A percentile compares a stretch with the other conserved stretches of the same genome.
phyloP scores from a whole-genome alignment of 768 basidiomycete genomes.

The Lentinula detonsa region DNA sequence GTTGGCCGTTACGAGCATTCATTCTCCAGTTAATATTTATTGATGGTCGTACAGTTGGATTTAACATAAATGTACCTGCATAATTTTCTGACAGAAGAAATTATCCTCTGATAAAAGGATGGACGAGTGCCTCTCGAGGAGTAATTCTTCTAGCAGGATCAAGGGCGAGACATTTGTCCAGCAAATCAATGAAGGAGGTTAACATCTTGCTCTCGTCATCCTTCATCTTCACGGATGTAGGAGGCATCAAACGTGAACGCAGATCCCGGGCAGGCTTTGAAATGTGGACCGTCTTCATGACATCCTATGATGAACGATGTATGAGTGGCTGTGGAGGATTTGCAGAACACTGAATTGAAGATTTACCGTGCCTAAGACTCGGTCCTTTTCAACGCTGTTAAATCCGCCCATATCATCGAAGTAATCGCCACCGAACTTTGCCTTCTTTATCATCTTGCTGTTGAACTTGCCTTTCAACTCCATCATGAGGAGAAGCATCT shows the following conservation, averaged over 20 bases:
- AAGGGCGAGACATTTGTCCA: slow-evolving; percentile 86
- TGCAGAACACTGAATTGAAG: slow-evolving; percentile 2
- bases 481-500: slow-evolving; percentile 98
- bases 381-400: slow-evolving; percentile 75
- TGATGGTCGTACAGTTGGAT: no score
- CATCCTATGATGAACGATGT: slow-evolving; percentile 47
- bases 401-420: slow-evolving; percentile 94
- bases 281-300: slow-evolving; percentile 74
- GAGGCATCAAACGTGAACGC: slow-evolving; percentile 75
- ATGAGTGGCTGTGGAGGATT: slow-evolving; percentile 14
- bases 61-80: no score
- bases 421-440: slow-evolving; percentile 85
- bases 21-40: no score
- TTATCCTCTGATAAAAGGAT: slow-evolving; percentile 61
- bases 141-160: slow-evolving; percentile 83
- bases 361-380: slow-evolving; percentile 78
- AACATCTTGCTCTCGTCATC: slow-evolving; percentile 86
- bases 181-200: slow-evolving; percentile 75
- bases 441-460: slow-evolving; percentile 89
- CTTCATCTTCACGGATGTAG: slow-evolving; percentile 69
- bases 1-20: no score
- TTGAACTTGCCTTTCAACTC: slow-evolving; percentile 94
- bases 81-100: no score
- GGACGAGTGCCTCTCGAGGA: slow-evolving; percentile 84
- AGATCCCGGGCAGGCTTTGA: slow-evolving; percentile 82